Evolutionary conservation across 345 rosid genomes (phyloP).

Genomic region (Eucalyptus camaldulensis): DNA sequence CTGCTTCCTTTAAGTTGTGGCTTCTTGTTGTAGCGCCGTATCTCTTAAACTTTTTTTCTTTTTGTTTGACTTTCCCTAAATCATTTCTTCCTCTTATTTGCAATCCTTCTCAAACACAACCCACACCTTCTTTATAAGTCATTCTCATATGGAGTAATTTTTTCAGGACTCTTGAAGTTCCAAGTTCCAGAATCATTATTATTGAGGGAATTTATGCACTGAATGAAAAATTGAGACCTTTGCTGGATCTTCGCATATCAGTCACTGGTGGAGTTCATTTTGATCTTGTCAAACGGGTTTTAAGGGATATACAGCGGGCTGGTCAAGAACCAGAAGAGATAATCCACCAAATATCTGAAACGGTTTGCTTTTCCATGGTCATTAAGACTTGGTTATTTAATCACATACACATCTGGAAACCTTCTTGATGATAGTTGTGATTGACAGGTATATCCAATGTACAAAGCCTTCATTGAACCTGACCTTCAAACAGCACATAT

Average conservation of each 20-base stretch:
- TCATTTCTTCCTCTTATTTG: neutral
- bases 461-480: conserved; percentile 98
- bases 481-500: conserved; percentile 97
- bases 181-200: conserved; percentile 84
- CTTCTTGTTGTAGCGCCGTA: neutral
- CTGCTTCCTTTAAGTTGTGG: neutral
- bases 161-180: conserved; percentile 75
- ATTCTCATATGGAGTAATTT: neutral
- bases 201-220: conserved; percentile 96
- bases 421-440: neutral
- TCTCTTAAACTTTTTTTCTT: neutral
- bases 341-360: conserved; percentile 96
- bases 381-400: neutral
- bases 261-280: conserved; percentile 98
- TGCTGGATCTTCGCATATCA: conserved; percentile 82
- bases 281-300: conserved; percentile 96
- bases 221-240: conserved; percentile 77
- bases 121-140: conserved; percentile 3
- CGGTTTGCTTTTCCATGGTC: conserved; percentile 24
- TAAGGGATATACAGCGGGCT: conserved; percentile 96
- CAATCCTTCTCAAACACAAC: neutral
- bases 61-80: neutral
- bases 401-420: neutral
- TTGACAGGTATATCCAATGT: conserved; percentile 95
- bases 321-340: conserved; percentile 98